Percentiles rank a stretch among this genome's conserved stretches.
These are phyloP conservation scores for Vanilla planifolia DNA, from an alignment of 106 monocot species.

Conservation along the genomic window DNA sequence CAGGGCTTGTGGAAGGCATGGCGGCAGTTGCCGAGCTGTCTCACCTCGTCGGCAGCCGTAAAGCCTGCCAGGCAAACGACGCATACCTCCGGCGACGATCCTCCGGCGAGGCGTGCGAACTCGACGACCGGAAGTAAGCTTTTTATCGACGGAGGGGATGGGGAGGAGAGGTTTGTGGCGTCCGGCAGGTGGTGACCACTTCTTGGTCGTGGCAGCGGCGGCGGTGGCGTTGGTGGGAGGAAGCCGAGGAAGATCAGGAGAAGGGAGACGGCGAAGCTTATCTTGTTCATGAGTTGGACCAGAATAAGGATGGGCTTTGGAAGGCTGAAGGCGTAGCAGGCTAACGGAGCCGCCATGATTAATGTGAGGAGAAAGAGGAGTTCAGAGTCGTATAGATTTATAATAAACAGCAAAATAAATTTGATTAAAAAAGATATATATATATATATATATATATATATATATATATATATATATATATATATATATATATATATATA, in stretches of 20 bases:
- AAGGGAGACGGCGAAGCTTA: neutral
- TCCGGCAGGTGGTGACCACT: no score
- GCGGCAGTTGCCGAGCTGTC: conserved; percentile 29
- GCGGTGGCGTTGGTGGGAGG: neutral
- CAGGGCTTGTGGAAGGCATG: conserved; percentile 27
- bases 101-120: neutral
- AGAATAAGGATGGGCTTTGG: conserved; percentile 5
- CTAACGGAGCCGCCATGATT: conserved; percentile 5
- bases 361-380: no score
- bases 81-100: neutral
- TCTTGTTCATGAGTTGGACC: neutral
- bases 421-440: no score
- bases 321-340: neutral
- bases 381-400: no score
- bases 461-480: no score
- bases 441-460: no score
- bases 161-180: neutral
- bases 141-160: neutral
- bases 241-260: conserved; percentile 11
- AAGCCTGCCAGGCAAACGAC: conserved; percentile 18
- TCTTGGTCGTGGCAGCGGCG: neutral
- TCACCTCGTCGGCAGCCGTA: conserved; percentile 16
- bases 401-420: no score
- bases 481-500: no score
- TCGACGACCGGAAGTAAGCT: conserved; percentile 11